Evolutionary conservation across 495 filamentous ascomycete genomes (phyloP).

Genomic region (Geoglossum glabrum): DNA sequence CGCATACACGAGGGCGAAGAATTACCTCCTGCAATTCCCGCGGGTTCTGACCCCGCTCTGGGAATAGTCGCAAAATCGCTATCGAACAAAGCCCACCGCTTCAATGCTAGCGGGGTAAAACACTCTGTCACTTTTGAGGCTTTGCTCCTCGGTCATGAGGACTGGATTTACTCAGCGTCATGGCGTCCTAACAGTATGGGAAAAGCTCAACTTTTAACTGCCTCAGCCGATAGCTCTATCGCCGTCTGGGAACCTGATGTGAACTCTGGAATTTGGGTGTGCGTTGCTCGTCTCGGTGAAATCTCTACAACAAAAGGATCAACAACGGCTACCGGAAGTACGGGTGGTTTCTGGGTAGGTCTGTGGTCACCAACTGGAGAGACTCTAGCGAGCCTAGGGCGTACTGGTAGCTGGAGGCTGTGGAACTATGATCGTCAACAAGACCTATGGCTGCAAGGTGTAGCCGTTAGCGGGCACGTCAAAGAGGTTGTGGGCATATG

Average conservation of each 20-base stretch:
- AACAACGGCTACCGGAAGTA: conserved; percentile 85
- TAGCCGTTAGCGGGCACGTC: conserved; percentile 71
- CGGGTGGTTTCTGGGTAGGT: conserved; percentile 89
- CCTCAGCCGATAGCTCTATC: conserved; percentile 88
- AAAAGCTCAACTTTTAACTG: conserved; percentile 57
- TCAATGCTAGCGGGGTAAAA: conserved; percentile 32
- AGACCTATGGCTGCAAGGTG: conserved; percentile 50
- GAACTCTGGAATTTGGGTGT: conserved; percentile 75
- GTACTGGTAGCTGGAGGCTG: conserved; percentile 81
- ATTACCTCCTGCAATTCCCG: conserved; percentile 25
- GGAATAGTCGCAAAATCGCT: conserved; percentile 39
- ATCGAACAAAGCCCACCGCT: conserved; percentile 71
- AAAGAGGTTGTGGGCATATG: conserved; percentile 56
- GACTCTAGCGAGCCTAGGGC: conserved; percentile 58
- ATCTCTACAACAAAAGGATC: conserved; percentile 85
- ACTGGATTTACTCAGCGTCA: conserved; percentile 81
- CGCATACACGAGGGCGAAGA: conserved; percentile 50
- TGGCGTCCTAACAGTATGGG: conserved; percentile 40
- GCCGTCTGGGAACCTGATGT: conserved; percentile 78
- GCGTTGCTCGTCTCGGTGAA: conserved; percentile 66
- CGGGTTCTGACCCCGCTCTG: conserved; percentile 28
- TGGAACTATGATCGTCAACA: conserved; percentile 41
- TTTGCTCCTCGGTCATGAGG: conserved; percentile 83
- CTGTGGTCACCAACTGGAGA: conserved; percentile 71
- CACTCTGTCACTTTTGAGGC: conserved; percentile 89